Conservation (phyloP, 2,329 filamentous ascomycete species). For the Pezicula carpinea region DNA sequence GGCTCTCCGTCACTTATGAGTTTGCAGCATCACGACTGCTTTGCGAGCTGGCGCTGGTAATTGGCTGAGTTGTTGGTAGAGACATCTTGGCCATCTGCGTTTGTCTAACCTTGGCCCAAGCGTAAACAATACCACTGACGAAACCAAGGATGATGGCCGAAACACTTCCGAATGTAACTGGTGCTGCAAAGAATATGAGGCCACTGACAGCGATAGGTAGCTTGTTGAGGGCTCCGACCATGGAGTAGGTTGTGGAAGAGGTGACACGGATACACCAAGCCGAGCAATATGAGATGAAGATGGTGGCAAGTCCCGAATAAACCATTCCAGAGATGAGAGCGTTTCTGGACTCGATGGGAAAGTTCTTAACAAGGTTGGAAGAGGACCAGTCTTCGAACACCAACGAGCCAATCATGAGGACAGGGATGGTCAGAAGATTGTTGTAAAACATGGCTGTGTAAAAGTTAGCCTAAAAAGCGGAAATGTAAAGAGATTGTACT, state of each 20-base stretch:
- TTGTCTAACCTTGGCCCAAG: conserved; percentile 81
- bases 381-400: conserved; percentile 89
- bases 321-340: conserved; percentile 82
- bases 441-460: conserved; percentile 96
- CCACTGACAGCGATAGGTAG: conserved; percentile 90
- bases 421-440: conserved; percentile 93
- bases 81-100: conserved; percentile 60
- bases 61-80: conserved; percentile 62
- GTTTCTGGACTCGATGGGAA: conserved; percentile 77
- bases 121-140: conserved; percentile 85
- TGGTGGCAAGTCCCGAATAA: conserved; percentile 85
- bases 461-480: conserved; percentile 26
- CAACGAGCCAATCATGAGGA: conserved; percentile 77
- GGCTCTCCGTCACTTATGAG: conserved; percentile 14
- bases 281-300: conserved; percentile 99
- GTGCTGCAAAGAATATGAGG: conserved; percentile 90
- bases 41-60: conserved; percentile 85
- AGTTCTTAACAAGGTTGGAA: conserved; percentile 79
- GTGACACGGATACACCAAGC: conserved; percentile 98
- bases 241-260: conserved; percentile 95
- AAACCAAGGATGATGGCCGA: conserved; percentile 90
- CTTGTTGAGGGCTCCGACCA: conserved; percentile 98
- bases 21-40: conserved; percentile 81
- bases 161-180: conserved; percentile 86
- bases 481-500: conserved; percentile 32